Percentiles rank a stretch among this genome's conserved stretches.
phyloP scores from a whole-genome alignment of 2,329 filamentous ascomycete genomes.

The Fusarium torulosum region DNA sequence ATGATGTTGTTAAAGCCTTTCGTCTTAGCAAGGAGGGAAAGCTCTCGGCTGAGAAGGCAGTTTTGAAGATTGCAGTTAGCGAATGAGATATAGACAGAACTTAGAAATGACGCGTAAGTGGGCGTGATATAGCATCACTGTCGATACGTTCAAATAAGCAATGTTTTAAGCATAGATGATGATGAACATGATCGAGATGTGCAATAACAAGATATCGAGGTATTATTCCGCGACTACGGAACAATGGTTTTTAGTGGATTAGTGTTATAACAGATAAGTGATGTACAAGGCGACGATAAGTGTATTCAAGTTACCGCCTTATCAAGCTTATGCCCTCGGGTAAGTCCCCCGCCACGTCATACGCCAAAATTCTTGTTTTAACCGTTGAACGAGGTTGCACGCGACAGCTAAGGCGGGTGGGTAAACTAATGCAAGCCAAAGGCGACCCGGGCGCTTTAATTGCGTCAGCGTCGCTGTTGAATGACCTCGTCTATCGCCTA shows the following conservation, averaged over 20 bases:
- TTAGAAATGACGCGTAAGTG: no score
- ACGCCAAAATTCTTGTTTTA: neutral
- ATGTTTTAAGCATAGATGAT: conserved; percentile 3
- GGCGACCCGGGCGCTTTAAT: neutral
- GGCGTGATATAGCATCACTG: accelerated
- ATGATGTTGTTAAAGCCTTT: conserved; percentile 5
- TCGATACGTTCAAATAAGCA: neutral
- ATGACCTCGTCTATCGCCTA: neutral
- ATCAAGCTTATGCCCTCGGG: neutral
- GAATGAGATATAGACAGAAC: no score
- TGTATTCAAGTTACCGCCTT: neutral
- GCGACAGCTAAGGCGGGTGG: neutral
- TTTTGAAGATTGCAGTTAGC: neutral
- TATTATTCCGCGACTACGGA: neutral
- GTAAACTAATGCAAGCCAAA: conserved; percentile 22
- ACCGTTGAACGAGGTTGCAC: neutral
- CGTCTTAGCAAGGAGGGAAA: conserved; percentile 7
- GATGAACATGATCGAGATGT: neutral
- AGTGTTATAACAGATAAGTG: neutral
- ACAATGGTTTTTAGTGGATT: neutral
- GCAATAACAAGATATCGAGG: neutral
- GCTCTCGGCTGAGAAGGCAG: conserved; percentile 15
- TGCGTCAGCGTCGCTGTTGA: conserved; percentile 11
- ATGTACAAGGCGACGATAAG: accelerated
- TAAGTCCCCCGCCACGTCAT: neutral